A percentile compares a stretch with the other conserved stretches of the same genome.
phyloP scores from a whole-genome alignment of 2,329 filamentous ascomycete species.

The Ceratocystis ficicola region DNA sequence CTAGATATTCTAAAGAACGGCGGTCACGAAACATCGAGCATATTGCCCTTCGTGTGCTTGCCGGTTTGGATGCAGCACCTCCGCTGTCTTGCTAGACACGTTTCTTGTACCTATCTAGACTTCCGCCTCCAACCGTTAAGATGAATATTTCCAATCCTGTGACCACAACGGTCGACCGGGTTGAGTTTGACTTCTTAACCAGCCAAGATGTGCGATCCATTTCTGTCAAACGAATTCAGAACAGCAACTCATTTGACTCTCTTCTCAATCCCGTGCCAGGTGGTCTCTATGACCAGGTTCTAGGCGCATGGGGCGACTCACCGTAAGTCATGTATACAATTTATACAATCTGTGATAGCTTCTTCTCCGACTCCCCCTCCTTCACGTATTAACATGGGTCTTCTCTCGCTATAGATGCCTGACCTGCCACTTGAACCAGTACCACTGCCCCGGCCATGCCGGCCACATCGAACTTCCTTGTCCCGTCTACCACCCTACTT shows the following conservation, averaged over 20 bases:
- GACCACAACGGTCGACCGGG: constrained; percentile 67
- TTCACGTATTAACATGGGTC: constrained; percentile 13
- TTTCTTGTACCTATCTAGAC: not conserved
- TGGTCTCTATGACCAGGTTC: constrained; percentile 81
- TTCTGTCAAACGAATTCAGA: constrained; percentile 89
- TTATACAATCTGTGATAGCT: not conserved
- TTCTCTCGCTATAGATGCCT: constrained; percentile 52
- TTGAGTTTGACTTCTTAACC: constrained; percentile 81
- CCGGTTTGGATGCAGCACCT: not conserved
- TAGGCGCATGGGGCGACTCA: constrained; percentile 80
- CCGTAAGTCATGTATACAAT: constrained; percentile 40
- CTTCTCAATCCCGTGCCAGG: constrained; percentile 80
- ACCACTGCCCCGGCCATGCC: constrained; percentile 78
- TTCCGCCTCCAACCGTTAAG: not conserved
- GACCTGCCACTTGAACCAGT: constrained; percentile 76
- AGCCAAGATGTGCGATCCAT: constrained; percentile 72
- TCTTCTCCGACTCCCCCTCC: not conserved
- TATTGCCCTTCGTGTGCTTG: not conserved
- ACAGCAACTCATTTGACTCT: constrained; percentile 86
- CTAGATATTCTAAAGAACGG: not conserved
- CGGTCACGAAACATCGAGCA: not conserved
- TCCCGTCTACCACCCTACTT: constrained; percentile 90
- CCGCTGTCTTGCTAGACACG: not conserved
- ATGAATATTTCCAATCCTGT: constrained; percentile 74
- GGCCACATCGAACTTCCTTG: constrained; percentile 92